Evolutionary conservation across 1,139 yeast species (phyloP), one percentile per base, ranked within the genome.

Genomic region (Suhomyces kunorum): DNA sequence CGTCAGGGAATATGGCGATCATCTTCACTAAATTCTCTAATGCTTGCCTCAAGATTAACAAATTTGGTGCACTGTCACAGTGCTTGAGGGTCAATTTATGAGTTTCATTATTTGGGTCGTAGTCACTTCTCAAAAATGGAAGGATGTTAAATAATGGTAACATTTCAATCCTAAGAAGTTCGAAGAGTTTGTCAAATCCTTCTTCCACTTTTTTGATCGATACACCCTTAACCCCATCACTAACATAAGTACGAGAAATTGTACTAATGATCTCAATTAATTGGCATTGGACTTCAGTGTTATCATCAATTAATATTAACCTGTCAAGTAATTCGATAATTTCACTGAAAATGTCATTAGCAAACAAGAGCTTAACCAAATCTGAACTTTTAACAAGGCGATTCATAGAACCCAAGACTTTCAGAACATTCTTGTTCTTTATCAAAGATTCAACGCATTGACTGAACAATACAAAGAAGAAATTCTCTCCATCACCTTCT

Each of bases 401-500:
- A 30, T 72, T 71, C 47, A 88, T 58, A 0, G 87, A 81, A 0
- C 58, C 55, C 38, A 86, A 62, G 3, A 81, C 74, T 36, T 73
- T 74, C 11, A 66, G 51, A 2, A 66, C 64, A 43, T 69, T 59
- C 38, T 59, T 63, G 16, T 43, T 43, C 46, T 69, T 75, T 13
- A 83, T 75, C 46, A 88, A 68, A 0, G 86, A 78, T 53, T 87
- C 96, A 40, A 88, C 74, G 58, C 96, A 87, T 50, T 87, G 86
- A 28, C 96, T 87, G 64, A 86, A 87, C 34, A 90, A 61, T 19
- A 89, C 84, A 57, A 87, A 87, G 61, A 86, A 83, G 51, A 89
- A 87, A 38, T 87, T 83, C 3, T 80, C 78, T 0, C 83, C 73
- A 50, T 87, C 95, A 9, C 75, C 79, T n/a, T 63, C 74, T 64